Evolutionary conservation across 495 filamentous ascomycete species (phyloP).

Genomic region (Neurospora pannonica): DNA sequence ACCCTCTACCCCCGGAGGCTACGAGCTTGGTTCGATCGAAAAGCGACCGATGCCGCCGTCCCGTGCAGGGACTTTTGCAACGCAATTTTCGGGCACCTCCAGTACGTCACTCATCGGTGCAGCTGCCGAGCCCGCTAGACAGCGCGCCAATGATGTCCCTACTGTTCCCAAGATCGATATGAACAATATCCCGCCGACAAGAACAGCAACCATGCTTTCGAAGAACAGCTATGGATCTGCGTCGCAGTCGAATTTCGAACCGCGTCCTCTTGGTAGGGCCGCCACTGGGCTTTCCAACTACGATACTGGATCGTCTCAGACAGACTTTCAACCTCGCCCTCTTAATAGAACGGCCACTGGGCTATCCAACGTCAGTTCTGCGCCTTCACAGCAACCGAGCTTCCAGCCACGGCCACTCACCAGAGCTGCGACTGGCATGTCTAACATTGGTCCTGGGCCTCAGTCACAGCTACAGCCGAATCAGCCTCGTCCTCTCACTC

Average conservation of each 20-base stretch:
- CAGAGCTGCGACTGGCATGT: slow-evolving; percentile 40
- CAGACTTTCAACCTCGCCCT: not conserved
- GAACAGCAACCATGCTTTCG: slow-evolving; percentile 23
- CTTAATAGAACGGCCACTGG: not conserved
- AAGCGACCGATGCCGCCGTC: slow-evolving; percentile 30
- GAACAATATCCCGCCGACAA: slow-evolving; percentile 23
- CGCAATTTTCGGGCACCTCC: slow-evolving; percentile 35
- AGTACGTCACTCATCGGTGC: slow-evolving; percentile 48
- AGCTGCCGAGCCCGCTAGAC: slow-evolving; percentile 47
- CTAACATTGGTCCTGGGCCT: slow-evolving; percentile 34
- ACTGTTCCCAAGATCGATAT: slow-evolving; percentile 30
- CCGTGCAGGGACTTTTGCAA: slow-evolving; percentile 28
- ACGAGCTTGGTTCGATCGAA: slow-evolving; percentile 38
- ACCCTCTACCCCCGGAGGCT: slow-evolving; percentile 41
- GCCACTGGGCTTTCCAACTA: not conserved
- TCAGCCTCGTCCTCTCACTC: not conserved
- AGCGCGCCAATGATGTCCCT: slow-evolving; percentile 41
- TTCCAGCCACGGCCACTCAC: slow-evolving; percentile 23
- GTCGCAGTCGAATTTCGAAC: slow-evolving; percentile 14
- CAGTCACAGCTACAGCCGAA: slow-evolving; percentile 2
- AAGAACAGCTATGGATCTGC: slow-evolving; percentile 40
- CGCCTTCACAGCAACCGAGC: not conserved
- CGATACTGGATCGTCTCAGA: not conserved
- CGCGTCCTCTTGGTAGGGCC: not conserved
- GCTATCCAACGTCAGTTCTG: not conserved